phyloP scores from a whole-genome alignment of 2,329 filamentous ascomycete genomes.

The Penicillium hesseltinei region DNA sequence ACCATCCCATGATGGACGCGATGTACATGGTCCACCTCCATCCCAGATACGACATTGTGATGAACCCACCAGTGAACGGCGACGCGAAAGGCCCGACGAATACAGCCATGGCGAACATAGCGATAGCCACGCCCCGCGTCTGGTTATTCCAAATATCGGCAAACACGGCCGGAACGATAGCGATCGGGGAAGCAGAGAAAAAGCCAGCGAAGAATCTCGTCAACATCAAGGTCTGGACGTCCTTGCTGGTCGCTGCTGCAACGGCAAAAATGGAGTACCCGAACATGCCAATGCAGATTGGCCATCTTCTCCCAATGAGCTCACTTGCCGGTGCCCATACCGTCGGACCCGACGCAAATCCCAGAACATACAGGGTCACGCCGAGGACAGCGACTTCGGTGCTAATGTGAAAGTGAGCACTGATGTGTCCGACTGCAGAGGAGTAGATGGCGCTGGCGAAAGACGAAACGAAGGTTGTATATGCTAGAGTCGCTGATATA shows the following conservation, averaged over 20 bases:
- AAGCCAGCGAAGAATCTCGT: constrained; percentile 50
- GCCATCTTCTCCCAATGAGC: constrained; percentile 57
- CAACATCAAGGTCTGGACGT: constrained; percentile 44
- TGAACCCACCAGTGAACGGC: constrained; percentile 54
- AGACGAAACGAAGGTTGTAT: constrained; percentile 51
- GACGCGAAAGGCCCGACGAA: constrained; percentile 52
- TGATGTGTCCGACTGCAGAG: constrained; percentile 57
- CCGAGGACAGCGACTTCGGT: constrained; percentile 47
- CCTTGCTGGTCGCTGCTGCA: constrained; percentile 44
- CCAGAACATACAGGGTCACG: constrained; percentile 50
- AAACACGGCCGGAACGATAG: constrained; percentile 46
- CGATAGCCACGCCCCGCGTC: constrained; percentile 44
- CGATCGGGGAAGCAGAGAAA: constrained; percentile 46
- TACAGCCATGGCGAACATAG: constrained; percentile 51
- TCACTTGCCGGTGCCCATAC: constrained; percentile 64
- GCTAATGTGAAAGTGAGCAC: constrained; percentile 49
- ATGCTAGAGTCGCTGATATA: constrained; percentile 34
- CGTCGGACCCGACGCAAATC: constrained; percentile 60
- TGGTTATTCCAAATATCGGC: constrained; percentile 53
- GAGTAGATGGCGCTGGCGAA: constrained; percentile 66
- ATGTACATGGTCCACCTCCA: constrained; percentile 57
- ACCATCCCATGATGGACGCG: constrained; percentile 54
- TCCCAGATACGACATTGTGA: constrained; percentile 48
- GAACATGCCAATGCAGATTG: constrained; percentile 47
- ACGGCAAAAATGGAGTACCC: constrained; percentile 48